phyloP scores from a whole-genome alignment of 179 eudicot genomes.

The Spergularia azorica region DNA sequence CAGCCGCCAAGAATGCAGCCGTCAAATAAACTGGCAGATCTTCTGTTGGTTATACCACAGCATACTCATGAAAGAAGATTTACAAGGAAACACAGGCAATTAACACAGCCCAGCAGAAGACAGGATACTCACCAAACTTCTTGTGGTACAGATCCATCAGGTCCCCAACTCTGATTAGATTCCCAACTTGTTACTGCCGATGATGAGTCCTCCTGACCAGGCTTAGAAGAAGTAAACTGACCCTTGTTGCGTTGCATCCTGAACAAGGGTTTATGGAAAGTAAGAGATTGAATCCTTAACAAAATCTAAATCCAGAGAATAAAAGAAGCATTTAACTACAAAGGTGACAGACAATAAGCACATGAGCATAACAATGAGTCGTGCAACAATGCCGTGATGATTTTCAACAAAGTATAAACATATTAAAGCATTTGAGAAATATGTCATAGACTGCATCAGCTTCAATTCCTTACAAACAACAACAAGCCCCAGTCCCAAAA shows the following conservation, averaged over 20 bases:
- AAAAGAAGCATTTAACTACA: background rate
- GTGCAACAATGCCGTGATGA: background rate
- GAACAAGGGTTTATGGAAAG: conserved; percentile 2
- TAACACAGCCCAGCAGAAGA: background rate
- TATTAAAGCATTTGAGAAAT: background rate
- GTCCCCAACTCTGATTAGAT: conserved; percentile 56
- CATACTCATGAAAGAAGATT: background rate
- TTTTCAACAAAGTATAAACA: background rate
- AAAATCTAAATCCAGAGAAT: background rate
- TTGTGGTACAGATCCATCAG: conserved; percentile 60
- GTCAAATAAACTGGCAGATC: background rate
- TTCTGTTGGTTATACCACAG: background rate
- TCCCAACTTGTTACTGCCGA: conserved; percentile 68
- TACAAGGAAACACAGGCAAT: background rate
- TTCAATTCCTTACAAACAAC: too few relatives aligned
- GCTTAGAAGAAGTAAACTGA: conserved; percentile 75
- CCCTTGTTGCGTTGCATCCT: conserved; percentile 89
- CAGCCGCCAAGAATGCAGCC: background rate
- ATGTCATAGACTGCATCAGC: too few relatives aligned
- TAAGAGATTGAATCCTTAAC: background rate
- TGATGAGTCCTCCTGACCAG: conserved; percentile 58
- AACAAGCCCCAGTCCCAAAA: background rate
- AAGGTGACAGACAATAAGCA: background rate
- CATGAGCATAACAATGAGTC: background rate
- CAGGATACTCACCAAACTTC: conserved; percentile 55